These are phyloP conservation scores for Tetrapisispora fleetii DNA, from an alignment of 805 yeast species.

Conservation along the genomic window DNA sequence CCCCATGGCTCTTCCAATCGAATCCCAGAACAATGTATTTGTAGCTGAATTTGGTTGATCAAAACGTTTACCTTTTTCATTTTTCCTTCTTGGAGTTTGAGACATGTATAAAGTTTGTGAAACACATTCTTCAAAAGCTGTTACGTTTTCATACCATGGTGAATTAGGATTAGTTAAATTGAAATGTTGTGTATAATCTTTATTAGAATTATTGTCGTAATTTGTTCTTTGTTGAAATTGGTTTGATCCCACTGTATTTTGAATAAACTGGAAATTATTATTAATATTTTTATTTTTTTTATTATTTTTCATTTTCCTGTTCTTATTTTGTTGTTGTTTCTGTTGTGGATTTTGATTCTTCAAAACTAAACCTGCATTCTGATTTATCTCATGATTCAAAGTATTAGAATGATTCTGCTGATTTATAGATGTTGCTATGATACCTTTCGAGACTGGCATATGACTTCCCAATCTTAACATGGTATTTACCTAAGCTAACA, in stretches of 20 bases:
- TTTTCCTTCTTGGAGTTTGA: conserved; percentile 19
- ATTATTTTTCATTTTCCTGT: not conserved
- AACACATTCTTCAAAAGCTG: conserved; percentile 14
- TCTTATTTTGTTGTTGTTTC: not conserved
- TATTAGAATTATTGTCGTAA: conserved; percentile 1
- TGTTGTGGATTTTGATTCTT: not conserved
- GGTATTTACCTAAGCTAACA: not conserved
- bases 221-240: not conserved
- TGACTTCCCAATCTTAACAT: conserved; percentile 1
- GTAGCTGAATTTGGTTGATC: conserved; percentile 26
- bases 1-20: conserved; percentile 38
- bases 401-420: not conserved
- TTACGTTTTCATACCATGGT: conserved; percentile 8
- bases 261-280: not conserved
- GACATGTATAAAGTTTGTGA: conserved; percentile 10
- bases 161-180: conserved; percentile 12
- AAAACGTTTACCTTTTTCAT: conserved; percentile 16
- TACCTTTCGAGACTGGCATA: not conserved
- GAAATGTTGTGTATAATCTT: conserved; percentile 8
- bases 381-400: not conserved
- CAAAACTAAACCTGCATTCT: not conserved
- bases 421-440: conserved; percentile 1
- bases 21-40: conserved; percentile 38
- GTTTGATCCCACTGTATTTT: not conserved
- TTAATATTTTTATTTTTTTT: not conserved